Conservation (phyloP, 169 alveolate genomes). For the Eimeria zaria region DNA sequence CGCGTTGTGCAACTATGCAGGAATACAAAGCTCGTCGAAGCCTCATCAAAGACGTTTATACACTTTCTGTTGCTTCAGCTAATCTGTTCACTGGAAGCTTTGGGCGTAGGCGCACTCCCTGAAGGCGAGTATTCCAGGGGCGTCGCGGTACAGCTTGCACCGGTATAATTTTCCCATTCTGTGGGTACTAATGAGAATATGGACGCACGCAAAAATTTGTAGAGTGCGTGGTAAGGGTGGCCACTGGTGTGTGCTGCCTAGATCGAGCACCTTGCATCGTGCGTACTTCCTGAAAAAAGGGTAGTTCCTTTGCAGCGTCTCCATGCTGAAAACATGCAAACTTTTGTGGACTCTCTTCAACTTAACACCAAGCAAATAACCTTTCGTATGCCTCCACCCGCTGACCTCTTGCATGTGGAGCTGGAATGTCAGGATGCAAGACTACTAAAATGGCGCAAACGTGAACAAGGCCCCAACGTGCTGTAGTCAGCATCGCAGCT, state of each 20-base stretch:
- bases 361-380: neutral
- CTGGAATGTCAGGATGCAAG: neutral
- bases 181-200: neutral
- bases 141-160: neutral
- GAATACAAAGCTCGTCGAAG: neutral
- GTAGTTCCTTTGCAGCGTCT: neutral
- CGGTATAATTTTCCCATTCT: neutral
- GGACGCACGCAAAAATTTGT: neutral
- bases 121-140: neutral
- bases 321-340: neutral
- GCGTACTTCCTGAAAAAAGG: neutral
- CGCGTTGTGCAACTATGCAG: neutral
- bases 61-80: neutral
- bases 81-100: neutral
- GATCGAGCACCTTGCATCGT: neutral
- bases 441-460: neutral
- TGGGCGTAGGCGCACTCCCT: neutral
- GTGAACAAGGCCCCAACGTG: neutral
- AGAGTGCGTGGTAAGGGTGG: neutral
- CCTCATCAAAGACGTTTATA: too few species aligned
- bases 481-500: neutral
- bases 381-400: neutral
- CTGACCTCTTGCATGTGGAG: neutral
- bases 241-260: neutral
- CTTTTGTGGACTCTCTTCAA: neutral